A percentile compares a stretch with the other conserved stretches of the same genome.
phyloP scores from a whole-genome alignment of 768 basidiomycete genomes.

The Phlebiopsis flavidoalba region DNA sequence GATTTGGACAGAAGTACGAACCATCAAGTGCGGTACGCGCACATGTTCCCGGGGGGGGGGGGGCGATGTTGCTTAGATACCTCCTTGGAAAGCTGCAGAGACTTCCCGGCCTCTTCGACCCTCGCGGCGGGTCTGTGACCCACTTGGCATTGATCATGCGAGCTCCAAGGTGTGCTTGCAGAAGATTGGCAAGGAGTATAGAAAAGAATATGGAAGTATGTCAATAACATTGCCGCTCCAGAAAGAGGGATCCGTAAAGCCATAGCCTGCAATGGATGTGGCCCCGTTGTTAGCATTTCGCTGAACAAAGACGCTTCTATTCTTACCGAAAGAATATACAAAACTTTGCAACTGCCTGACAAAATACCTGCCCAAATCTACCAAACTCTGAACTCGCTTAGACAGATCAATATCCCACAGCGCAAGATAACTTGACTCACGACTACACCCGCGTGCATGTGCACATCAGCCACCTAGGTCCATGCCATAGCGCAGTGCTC shows the following conservation, averaged over 20 bases:
- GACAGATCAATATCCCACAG: background rate
- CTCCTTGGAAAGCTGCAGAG: conserved; percentile 30
- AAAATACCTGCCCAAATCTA: conserved; percentile 22
- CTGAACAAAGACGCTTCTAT: background rate
- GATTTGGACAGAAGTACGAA: conserved; percentile 13
- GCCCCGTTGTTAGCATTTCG: background rate
- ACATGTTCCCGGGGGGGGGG: conserved; percentile 42
- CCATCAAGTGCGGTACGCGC: conserved; percentile 41
- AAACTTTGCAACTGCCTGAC: conserved; percentile 23
- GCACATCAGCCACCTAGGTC: conserved; percentile 3
- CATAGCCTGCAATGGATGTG: conserved; percentile 11
- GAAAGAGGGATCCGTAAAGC: conserved; percentile 10
- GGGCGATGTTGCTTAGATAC: conserved; percentile 35
- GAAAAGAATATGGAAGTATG: conserved; percentile 27
- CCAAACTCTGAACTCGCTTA: conserved; percentile 16
- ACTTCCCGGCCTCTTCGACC: conserved; percentile 19
- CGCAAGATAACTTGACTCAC: background rate
- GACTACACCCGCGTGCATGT: conserved; percentile 1
- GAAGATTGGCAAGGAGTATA: conserved; percentile 27
- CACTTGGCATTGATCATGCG: conserved; percentile 26
- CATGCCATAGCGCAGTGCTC: background rate
- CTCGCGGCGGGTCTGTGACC: conserved; percentile 21
- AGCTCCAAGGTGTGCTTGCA: conserved; percentile 29
- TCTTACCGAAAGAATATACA: conserved; percentile 18
- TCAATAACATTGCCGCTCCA: conserved; percentile 23